Base-by-base conservation (phyloP, 2,329 filamentous ascomycete genomes). In the Lachnellula suecica region DNA sequence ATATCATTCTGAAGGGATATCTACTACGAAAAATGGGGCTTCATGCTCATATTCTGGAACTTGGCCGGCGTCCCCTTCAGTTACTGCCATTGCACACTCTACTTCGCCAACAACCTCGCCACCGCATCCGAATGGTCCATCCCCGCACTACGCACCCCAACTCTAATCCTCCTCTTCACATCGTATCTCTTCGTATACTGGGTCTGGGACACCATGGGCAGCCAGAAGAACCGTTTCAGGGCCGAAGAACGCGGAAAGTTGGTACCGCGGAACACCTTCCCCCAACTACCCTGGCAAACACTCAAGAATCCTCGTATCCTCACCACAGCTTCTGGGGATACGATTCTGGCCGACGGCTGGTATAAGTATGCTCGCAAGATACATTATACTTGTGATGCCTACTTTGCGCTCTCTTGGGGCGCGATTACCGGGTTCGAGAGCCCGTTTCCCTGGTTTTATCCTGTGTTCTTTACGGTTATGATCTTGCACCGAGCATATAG, bases 31-130 rank as follows among this genome's bases (percentile, higher is more conserved):
- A 96, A 96, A 75, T 92, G 89, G 83, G 91, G 91, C 48, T 96
- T 96, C 77, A 96, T 96, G 91, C 82, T 96, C 61, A 95, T 95
- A 71, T 96, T 96, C 82, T 96, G 91, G 91, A 96, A 96, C 73
- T 78, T 96, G 68, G 91, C 91, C 42, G 91, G 91, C 60, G 91
- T 96, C 22, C 91, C 91, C 13, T 79, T 96, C 47, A 91, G 85
- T 49, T 96, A 96, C 79, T 96, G 91, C 76, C 91, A 96, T 77
- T 94, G 89, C 80, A 93, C 89, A 44, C 84, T 96, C 64, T 96
- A 89, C 74, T 80, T 96, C 46, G 91, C 91, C 61, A 92, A 88
- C 72, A 90, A 95, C 70, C 74, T 64, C 88, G 56, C 91, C 0
- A 79, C 83, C 29, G 83, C 83, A 52, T 96, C 96, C 72, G 79